phyloP scores from a whole-genome alignment of 352 stramenopile genomes.

The Globisporangium heterothallicum region DNA sequence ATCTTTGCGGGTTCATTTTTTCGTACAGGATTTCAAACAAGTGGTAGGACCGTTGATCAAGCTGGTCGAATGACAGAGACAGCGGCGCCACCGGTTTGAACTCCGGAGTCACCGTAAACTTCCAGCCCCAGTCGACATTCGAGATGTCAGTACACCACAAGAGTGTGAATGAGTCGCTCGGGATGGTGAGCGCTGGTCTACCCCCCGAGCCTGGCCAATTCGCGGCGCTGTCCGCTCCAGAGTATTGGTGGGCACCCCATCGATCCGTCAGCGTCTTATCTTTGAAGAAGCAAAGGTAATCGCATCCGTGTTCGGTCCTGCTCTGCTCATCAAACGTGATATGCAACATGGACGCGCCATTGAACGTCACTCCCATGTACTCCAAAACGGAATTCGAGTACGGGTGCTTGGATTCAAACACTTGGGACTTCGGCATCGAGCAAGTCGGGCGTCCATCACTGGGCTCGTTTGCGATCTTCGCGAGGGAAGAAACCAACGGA shows the following conservation, averaged over 20 bases:
- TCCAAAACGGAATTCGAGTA: slow-evolving; percentile 78
- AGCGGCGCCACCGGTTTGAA: slow-evolving; percentile 43
- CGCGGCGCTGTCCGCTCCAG: slow-evolving; percentile 45
- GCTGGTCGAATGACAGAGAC: slow-evolving; percentile 42
- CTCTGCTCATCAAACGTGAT: slow-evolving; percentile 73
- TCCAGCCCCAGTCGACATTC: slow-evolving; percentile 88
- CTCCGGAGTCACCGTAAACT: slow-evolving; percentile 66
- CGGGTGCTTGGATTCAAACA: slow-evolving; percentile 83
- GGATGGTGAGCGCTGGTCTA: slow-evolving; percentile 63
- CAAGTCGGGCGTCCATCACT: slow-evolving; percentile 42
- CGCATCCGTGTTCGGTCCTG: slow-evolving; percentile 59
- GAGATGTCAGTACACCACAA: slow-evolving; percentile 81
- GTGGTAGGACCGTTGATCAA: slow-evolving; percentile 54
- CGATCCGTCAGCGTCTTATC: slow-evolving; percentile 59
- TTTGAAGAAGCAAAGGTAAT: slow-evolving; percentile 86
- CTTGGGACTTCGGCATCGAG: slow-evolving; percentile 43
- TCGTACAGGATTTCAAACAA: slow-evolving; percentile 72
- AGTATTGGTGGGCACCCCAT: slow-evolving; percentile 66
- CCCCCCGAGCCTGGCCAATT: slow-evolving; percentile 80
- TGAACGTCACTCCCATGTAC: slow-evolving; percentile 79
- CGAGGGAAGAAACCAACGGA: slow-evolving; percentile 27
- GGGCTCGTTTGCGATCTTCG: slow-evolving; percentile 36
- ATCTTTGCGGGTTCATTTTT: slow-evolving; percentile 35
- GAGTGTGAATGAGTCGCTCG: slow-evolving; percentile 70
- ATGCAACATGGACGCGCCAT: slow-evolving; percentile 43